Evolutionary conservation across 306 rosid genomes (phyloP).

Genomic region (Vigna unguiculata): DNA sequence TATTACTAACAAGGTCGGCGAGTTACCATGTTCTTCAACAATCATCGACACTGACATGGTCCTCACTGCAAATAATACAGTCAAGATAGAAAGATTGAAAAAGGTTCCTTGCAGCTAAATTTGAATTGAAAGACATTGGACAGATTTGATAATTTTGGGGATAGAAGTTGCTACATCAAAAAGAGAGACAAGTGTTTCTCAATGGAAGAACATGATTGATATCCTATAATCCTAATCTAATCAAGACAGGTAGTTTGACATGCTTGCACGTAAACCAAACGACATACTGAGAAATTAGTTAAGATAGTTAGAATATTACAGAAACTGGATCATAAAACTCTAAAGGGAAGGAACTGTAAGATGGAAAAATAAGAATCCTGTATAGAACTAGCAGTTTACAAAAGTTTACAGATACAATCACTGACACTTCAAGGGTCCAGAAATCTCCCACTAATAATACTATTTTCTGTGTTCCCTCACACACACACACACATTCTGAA

Average conservation of each 20-base stretch:
- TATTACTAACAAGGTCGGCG: background rate
- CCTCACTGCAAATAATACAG: background rate
- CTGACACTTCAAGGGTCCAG: too few relatives aligned
- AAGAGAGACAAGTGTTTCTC: background rate
- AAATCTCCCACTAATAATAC: too few relatives aligned
- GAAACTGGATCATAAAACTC: too few relatives aligned
- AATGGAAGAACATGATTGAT: background rate
- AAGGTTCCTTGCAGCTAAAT: conserved; percentile 3
- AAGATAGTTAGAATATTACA: too few relatives aligned
- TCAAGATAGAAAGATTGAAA: background rate
- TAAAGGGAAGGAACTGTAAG: too few relatives aligned
- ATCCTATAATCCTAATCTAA: background rate
- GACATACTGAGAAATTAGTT: too few relatives aligned
- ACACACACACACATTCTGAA: too few relatives aligned
- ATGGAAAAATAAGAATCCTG: too few relatives aligned
- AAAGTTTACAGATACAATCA: too few relatives aligned
- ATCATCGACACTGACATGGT: background rate
- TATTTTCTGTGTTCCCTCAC: too few relatives aligned
- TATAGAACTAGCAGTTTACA: too few relatives aligned
- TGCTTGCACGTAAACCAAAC: background rate
- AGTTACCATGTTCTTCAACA: background rate
- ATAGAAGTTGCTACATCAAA: background rate
- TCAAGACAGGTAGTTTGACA: background rate
- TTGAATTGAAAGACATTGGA: background rate
- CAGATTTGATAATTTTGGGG: background rate